Evolutionary conservation across 192 early-diverging fungal species (phyloP), one percentile per base, ranked within the genome.

Genomic region (Mortierella hygrophila): DNA sequence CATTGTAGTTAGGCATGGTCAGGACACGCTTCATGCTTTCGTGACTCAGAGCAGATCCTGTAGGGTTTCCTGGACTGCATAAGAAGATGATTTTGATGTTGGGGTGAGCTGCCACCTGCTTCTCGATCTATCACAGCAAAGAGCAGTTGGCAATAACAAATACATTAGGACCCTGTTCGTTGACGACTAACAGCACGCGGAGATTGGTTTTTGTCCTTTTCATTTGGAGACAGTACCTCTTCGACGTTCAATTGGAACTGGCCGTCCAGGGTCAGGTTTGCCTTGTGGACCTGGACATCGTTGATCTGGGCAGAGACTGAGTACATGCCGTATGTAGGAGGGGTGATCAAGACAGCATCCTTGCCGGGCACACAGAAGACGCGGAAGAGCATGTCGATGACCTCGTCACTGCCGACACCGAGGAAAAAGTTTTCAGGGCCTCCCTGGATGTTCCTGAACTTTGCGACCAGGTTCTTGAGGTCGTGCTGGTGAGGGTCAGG

Each of bases 321-420:
- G 91, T 99, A 99, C 99, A 99, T 99, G 70, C 99, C 99, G 88
- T 99, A 99, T 37, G 98, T 99, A 6, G 99, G 99, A 78, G 98
- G 98, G 7, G 95, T 97, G 78, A 99, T 95, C 38, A 99, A 89
- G 71, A 99, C 93, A 87, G 96, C 94, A 82, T 99, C 99, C 74
- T 91, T 93, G 47, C 93, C 97, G 6, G 99, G 99, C 32, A 91
- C 88, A 89, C 98, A 98, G 32, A 95, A 95, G 65, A 99, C 94
- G 57, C 98, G 91, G 69, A 98, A 94, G 37, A 97, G 77, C 75
- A 98, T 82, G 83, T 99, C 99, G 76, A 99, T 97, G 70, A 95
- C 92, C 88, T 99, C 99, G 88, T 99, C 99, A 72, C 94, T 96
- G 5, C 99, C 99, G 49, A 99, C 99, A 37, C 99, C 99, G 72